phyloP scores from a whole-genome alignment of 1,284 basidiomycete genomes.

The Lentinus polychrous region DNA sequence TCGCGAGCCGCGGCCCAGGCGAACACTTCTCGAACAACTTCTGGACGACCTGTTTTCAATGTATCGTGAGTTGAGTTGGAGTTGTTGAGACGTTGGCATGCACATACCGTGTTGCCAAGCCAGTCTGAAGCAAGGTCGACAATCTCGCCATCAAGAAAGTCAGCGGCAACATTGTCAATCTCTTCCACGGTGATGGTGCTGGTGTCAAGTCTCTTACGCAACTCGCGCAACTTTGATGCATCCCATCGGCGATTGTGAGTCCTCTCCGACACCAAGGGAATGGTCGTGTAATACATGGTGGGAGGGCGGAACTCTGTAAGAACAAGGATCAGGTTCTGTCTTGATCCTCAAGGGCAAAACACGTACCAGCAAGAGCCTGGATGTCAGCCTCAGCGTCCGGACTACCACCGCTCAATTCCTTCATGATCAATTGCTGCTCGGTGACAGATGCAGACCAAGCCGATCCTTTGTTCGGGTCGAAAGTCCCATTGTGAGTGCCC shows the following conservation, averaged over 20 bases:
- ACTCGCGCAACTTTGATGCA: slow-evolving; percentile 88
- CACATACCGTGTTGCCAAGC: slow-evolving; percentile 91
- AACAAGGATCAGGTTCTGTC: slow-evolving; percentile 4
- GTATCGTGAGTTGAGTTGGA: background rate
- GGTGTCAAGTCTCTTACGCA: slow-evolving; percentile 86
- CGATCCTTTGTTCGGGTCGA: slow-evolving; percentile 53
- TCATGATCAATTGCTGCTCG: slow-evolving; percentile 95
- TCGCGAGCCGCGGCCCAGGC: slow-evolving; percentile 68
- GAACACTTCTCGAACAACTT: slow-evolving; percentile 94
- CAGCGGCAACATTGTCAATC: slow-evolving; percentile 83
- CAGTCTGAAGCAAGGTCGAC: slow-evolving; percentile 97
- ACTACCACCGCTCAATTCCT: slow-evolving; percentile 77
- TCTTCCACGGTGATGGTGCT: slow-evolving; percentile 81
- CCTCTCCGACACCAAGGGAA: slow-evolving; percentile 81
- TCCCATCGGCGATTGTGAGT: slow-evolving; percentile 86
- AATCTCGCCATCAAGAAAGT: slow-evolving; percentile 86
- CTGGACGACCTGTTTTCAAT: slow-evolving; percentile 68
- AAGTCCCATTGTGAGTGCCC: slow-evolving; percentile 64
- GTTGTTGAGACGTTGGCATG: background rate
- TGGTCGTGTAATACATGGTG: slow-evolving; percentile 90
- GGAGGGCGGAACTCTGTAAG: slow-evolving; percentile 74
- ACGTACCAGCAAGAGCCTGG: slow-evolving; percentile 74
- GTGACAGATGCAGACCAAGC: slow-evolving; percentile 66
- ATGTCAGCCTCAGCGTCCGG: slow-evolving; percentile 79
- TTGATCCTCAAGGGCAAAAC: slow-evolving; percentile 8